Evolutionary conservation across 176 grass and related monocot genomes (phyloP).

Genomic region (Carex scoparia): DNA sequence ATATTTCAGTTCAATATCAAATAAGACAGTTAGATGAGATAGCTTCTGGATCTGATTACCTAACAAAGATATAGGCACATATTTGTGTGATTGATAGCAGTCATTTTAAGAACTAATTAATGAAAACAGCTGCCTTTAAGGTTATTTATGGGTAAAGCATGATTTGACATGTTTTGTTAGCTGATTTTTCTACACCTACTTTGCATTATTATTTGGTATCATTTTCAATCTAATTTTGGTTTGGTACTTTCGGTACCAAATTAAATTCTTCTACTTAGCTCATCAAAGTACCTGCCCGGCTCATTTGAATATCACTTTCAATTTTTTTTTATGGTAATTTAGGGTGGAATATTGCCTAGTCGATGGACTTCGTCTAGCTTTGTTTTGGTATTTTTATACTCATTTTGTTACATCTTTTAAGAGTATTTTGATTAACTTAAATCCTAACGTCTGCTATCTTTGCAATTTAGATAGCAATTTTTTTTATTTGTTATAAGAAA

Average conservation of each 20-base stretch:
- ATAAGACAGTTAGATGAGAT: not conserved
- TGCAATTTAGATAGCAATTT: not conserved
- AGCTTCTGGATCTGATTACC: not conserved
- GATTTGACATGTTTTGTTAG: not conserved
- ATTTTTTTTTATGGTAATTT: not conserved
- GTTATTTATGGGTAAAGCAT: constrained; percentile 1
- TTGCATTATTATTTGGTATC: not conserved
- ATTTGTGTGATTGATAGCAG: not conserved
- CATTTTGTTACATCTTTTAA: not conserved
- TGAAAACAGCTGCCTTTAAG: not conserved
- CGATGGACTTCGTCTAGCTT: not conserved
- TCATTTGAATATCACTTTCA: not conserved
- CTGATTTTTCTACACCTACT: constrained; percentile 10
- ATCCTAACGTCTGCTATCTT: not conserved
- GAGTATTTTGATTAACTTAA: not conserved
- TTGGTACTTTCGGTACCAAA: not conserved
- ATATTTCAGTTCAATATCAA: constrained; percentile 3
- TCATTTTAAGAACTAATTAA: not conserved
- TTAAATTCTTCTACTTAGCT: not conserved
- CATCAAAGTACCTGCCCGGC: not conserved
- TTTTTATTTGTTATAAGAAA: not conserved
- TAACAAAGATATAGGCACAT: not conserved
- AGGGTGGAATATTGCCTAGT: not conserved
- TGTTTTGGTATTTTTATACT: not conserved
- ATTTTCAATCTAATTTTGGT: not conserved